Percentiles rank a stretch among this genome's conserved stretches.
These are phyloP conservation scores for Tricholoma terreum DNA, from an alignment of 768 basidiomycete genomes.

Conservation along the genomic window DNA sequence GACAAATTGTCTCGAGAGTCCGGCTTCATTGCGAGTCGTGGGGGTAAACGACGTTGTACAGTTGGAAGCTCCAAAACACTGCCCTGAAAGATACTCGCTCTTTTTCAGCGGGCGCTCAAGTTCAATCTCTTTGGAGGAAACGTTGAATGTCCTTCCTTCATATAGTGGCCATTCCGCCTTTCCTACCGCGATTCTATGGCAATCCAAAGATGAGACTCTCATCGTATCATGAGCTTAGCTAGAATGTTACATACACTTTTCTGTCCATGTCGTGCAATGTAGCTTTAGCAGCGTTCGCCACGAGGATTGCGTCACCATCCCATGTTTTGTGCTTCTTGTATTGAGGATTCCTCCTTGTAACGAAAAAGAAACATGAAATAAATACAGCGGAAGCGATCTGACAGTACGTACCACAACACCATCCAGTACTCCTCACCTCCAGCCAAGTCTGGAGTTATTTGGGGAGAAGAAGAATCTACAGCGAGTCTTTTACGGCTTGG, in stretches of 20 bases:
- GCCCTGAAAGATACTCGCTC: conserved; percentile 60
- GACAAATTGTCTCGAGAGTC: conserved; percentile 18
- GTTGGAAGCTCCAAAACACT: conserved; percentile 47
- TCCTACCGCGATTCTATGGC: conserved; percentile 49
- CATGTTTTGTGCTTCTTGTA: conserved; percentile 86
- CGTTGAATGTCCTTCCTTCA: conserved; percentile 33
- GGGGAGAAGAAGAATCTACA: conserved; percentile 11
- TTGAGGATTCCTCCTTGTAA: conserved; percentile 60
- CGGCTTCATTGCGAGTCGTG: not conserved
- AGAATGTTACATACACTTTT: conserved; percentile 46
- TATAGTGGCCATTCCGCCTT: conserved; percentile 39
- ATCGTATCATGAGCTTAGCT: not conserved
- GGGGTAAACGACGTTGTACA: not conserved
- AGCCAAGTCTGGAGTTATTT: not conserved
- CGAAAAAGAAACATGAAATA: not conserved
- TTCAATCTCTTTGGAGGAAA: conserved; percentile 61
- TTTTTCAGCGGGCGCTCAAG: conserved; percentile 56
- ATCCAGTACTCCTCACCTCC: conserved; percentile 57
- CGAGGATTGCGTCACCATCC: conserved; percentile 79
- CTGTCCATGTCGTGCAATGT: conserved; percentile 63
- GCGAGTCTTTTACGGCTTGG: conserved; percentile 30
- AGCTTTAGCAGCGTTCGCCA: conserved; percentile 43
- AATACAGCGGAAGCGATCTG: not conserved
- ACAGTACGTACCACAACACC: conserved; percentile 62
- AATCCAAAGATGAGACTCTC: not conserved